These are phyloP conservation scores for Xerocomellus dryophilus DNA, from an alignment of 768 basidiomycete genomes.

Conservation along the genomic window DNA sequence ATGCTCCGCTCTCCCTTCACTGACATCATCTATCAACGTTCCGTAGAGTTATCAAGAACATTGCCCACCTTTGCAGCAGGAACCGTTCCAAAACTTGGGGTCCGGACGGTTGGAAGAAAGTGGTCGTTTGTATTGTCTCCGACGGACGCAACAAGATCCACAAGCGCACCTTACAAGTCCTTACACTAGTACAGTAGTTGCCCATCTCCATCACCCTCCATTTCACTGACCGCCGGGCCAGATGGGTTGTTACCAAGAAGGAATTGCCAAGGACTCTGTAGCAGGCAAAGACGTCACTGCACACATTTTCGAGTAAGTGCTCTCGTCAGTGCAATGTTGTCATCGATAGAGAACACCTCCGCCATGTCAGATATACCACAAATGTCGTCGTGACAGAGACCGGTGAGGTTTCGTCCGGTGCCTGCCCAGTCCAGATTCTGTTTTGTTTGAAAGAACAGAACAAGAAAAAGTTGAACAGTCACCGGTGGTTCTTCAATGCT, in stretches of 20 bases:
- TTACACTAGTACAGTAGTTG: constrained; percentile 58
- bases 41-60: constrained; percentile 77
- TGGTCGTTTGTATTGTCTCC: constrained; percentile 84
- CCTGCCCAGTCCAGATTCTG: constrained; percentile 80
- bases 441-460: constrained; percentile 95
- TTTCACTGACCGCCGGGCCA: constrained; percentile 23
- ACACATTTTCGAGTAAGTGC: constrained; percentile 82
- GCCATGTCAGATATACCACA: constrained; percentile 60
- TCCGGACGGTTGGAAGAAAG: constrained; percentile 86
- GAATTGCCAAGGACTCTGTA: constrained; percentile 84
- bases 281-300: constrained; percentile 89
- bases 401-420: constrained; percentile 74
- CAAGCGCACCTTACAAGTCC: constrained; percentile 86
- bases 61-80: constrained; percentile 73
- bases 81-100: constrained; percentile 78
- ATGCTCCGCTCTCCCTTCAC: constrained; percentile 27
- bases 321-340: neutral
- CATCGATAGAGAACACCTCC: neutral
- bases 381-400: constrained; percentile 73
- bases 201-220: neutral
- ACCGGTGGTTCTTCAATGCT: constrained; percentile 97
- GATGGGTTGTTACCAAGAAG: constrained; percentile 90
- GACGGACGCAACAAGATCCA: constrained; percentile 86
- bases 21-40: constrained; percentile 8
- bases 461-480: constrained; percentile 95